Percentiles rank a stretch among this genome's conserved stretches.
These are phyloP conservation scores for Clitopilus passeckerianus DNA, from an alignment of 768 basidiomycete genomes.

Conservation along the genomic window DNA sequence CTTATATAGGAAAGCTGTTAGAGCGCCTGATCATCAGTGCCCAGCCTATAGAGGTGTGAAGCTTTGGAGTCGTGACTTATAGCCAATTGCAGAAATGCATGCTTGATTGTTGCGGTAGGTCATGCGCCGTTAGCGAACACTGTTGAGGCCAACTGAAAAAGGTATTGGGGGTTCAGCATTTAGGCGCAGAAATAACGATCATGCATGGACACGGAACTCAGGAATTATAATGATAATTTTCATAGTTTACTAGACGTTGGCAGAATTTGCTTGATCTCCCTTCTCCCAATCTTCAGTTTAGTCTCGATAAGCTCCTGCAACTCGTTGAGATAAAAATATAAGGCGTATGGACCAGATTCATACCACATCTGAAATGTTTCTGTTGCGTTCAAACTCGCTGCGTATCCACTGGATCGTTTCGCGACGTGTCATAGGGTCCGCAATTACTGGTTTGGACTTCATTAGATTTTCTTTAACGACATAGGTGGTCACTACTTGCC, in stretches of 20 bases:
- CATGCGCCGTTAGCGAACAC: not conserved
- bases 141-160: not conserved
- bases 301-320: conserved; percentile 56
- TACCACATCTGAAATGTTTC: conserved; percentile 54
- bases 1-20: not conserved
- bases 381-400: conserved; percentile 62
- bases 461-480: conserved; percentile 5
- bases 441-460: conserved; percentile 45
- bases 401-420: conserved; percentile 76
- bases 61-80: not conserved
- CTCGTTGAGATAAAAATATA: not conserved
- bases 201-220: not conserved
- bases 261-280: conserved; percentile 61
- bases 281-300: conserved; percentile 45
- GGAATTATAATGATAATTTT: not conserved
- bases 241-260: conserved; percentile 1
- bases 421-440: conserved; percentile 50
- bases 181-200: not conserved
- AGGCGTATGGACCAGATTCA: conserved; percentile 11
- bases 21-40: not conserved
- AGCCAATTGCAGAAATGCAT: not conserved
- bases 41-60: too few species aligned
- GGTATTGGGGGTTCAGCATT: not conserved
- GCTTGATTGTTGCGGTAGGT: not conserved
- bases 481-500: conserved; percentile 29